Conservation (phyloP, 495 filamentous ascomycete species). For the Amniculicola lignicola region DNA sequence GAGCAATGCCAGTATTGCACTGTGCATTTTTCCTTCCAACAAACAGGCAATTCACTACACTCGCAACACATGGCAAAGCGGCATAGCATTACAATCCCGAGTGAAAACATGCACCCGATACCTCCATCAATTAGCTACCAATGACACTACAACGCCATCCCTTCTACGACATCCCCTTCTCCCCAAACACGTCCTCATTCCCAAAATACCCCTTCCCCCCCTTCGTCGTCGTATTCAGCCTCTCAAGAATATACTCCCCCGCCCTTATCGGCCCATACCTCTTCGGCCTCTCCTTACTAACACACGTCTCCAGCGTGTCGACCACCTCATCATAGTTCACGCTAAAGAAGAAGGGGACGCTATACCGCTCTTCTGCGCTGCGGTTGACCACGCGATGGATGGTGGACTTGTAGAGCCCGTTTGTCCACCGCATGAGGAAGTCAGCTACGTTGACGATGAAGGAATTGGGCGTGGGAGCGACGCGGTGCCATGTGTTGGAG, state of each 20-base stretch:
- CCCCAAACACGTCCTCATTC: constrained; percentile 9
- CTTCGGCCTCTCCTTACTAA: constrained; percentile 20
- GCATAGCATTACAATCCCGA: too few relatives aligned
- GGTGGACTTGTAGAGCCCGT: constrained; percentile 25
- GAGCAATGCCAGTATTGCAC: too few relatives aligned
- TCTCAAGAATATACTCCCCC: constrained; percentile 37
- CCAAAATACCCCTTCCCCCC: constrained; percentile 24
- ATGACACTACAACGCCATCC: too few relatives aligned
- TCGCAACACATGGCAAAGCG: too few relatives aligned
- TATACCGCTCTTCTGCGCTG: constrained; percentile 19
- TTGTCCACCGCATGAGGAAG: constrained; percentile 31
- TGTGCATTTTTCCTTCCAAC: too few relatives aligned
- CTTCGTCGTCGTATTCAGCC: constrained; percentile 32
- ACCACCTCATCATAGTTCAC: constrained; percentile 29
- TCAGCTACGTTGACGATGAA: constrained; percentile 34
- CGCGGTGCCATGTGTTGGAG: constrained; percentile 48
- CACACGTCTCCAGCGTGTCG: constrained; percentile 36
- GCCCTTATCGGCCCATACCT: constrained; percentile 35
- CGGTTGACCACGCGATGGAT: constrained; percentile 28
- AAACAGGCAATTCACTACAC: too few relatives aligned
- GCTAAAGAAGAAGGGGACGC: constrained; percentile 32
- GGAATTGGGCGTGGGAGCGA: constrained; percentile 43
- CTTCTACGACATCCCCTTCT: too few relatives aligned
- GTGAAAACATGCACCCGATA: too few relatives aligned
- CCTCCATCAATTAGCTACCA: too few relatives aligned